Conservation (phyloP, 140 eudicot genomes). For the Stevia rebaudiana region DNA sequence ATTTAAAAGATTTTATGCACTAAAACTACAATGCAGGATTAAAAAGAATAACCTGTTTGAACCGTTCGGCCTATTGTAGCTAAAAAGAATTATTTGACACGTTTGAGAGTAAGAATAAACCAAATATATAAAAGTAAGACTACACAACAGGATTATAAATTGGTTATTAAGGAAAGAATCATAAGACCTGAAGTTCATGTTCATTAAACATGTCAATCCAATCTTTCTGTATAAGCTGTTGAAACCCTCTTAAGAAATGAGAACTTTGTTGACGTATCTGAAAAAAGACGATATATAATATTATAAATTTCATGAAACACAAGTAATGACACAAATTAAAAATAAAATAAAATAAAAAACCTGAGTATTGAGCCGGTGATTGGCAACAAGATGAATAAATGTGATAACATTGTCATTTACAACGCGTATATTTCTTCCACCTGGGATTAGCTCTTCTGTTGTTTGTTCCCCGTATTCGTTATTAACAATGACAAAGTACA, state of each 20-base stretch:
- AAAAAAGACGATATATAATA: not conserved
- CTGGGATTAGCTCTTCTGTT: constrained; percentile 75
- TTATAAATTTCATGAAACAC: not conserved
- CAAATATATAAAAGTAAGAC: not conserved
- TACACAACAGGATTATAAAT: not conserved
- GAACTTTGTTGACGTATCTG: constrained; percentile 98
- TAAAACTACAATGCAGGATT: not conserved
- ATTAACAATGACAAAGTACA: constrained; percentile 81
- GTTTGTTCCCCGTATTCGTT: constrained; percentile 95
- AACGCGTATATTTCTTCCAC: constrained; percentile 74
- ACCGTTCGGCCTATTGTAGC: not conserved
- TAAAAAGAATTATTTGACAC: not conserved
- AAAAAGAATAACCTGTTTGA: not conserved
- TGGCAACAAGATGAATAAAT: constrained; percentile 89
- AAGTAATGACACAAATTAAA: not conserved
- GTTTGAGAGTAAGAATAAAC: not conserved
- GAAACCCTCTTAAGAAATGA: constrained; percentile 84
- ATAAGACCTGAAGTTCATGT: constrained; percentile 91
- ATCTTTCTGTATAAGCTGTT: constrained; percentile 82
- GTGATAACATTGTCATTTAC: constrained; percentile 82
- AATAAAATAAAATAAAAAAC: constrained; percentile 18
- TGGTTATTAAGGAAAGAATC: not conserved
- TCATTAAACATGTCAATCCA: constrained; percentile 98
- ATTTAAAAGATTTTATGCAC: not conserved
- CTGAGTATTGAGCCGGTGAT: constrained; percentile 90